A percentile compares a stretch with the other conserved stretches of the same genome.
phyloP scores from a whole-genome alignment of 495 filamentous ascomycete species.

The Halenospora varia region DNA sequence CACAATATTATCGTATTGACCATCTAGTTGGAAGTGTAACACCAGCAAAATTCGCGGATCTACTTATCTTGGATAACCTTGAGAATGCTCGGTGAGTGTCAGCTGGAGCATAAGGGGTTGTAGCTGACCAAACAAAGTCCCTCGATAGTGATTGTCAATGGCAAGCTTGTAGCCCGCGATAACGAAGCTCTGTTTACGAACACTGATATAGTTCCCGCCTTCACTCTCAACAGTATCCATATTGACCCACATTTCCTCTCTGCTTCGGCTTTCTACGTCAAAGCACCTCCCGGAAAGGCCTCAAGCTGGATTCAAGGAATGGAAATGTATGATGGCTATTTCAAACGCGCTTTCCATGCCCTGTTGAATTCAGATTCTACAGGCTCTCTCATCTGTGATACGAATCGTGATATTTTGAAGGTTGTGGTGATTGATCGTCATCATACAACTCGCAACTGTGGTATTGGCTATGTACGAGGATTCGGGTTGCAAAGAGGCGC shows the following conservation, averaged over 20 bases:
- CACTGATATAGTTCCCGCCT: not conserved
- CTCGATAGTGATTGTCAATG: constrained; percentile 2
- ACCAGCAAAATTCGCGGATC: constrained; percentile 5
- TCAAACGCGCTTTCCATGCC: constrained; percentile 9
- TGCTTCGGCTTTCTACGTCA: not conserved
- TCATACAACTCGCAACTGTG: not conserved
- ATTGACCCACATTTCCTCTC: not conserved
- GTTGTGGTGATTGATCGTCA: constrained; percentile 8
- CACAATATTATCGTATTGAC: constrained; percentile 2
- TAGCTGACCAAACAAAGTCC: no score
- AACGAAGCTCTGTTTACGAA: constrained; percentile 4
- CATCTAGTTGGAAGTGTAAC: constrained; percentile 3
- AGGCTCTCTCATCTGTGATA: not conserved
- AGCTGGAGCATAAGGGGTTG: no score
- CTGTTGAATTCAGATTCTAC: not conserved
- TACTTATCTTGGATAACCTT: constrained; percentile 3
- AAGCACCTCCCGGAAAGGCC: not conserved
- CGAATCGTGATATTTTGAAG: not conserved
- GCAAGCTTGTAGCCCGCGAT: not conserved
- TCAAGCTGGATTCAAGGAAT: constrained; percentile 2
- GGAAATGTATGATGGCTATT: constrained; percentile 11
- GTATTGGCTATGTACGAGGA: not conserved
- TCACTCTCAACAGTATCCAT: constrained; percentile 4
- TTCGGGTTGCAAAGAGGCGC: constrained; percentile 5
- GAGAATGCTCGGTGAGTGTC: not conserved